phyloP scores from a whole-genome alignment of 2,329 filamentous ascomycete genomes.

The Cordyceps fumosorosea region DNA sequence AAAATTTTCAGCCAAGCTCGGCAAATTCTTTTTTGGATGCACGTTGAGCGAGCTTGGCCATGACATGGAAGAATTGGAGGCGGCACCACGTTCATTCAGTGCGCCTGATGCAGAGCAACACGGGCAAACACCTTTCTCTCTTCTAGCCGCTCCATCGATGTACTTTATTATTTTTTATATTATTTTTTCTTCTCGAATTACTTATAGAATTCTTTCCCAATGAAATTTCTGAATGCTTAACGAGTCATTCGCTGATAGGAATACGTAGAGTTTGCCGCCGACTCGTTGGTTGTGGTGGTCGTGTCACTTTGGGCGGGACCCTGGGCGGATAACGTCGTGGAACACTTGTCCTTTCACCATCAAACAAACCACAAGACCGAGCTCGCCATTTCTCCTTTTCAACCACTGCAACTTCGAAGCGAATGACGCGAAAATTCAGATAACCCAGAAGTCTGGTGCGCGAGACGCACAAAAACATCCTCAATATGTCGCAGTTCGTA shows the following conservation, averaged over 20 bases:
- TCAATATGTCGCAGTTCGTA: constrained; percentile 43
- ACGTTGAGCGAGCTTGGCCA: neutral
- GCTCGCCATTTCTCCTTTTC: neutral
- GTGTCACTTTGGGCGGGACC: neutral
- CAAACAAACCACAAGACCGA: neutral
- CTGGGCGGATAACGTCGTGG: neutral
- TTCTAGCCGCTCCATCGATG: constrained; percentile 5
- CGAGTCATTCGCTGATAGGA: neutral
- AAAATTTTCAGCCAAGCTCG: neutral
- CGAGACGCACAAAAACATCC: neutral
- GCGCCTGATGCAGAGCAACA: neutral
- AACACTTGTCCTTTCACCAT: constrained; percentile 9
- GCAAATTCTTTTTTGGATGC: constrained; percentile 2
- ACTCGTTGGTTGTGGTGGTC: neutral
- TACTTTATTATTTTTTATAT: constrained; percentile 8
- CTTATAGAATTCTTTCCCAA: constrained; percentile 9
- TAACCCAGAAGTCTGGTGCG: neutral
- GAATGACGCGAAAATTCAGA: neutral
- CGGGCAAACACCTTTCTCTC: neutral
- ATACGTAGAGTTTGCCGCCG: neutral
- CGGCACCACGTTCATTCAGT: neutral
- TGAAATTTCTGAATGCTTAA: neutral
- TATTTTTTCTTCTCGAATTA: neutral
- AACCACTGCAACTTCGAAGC: neutral
- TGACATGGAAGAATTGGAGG: neutral